Evolutionary conservation across 345 rosid genomes (phyloP).

Genomic region (Draba incana): DNA sequence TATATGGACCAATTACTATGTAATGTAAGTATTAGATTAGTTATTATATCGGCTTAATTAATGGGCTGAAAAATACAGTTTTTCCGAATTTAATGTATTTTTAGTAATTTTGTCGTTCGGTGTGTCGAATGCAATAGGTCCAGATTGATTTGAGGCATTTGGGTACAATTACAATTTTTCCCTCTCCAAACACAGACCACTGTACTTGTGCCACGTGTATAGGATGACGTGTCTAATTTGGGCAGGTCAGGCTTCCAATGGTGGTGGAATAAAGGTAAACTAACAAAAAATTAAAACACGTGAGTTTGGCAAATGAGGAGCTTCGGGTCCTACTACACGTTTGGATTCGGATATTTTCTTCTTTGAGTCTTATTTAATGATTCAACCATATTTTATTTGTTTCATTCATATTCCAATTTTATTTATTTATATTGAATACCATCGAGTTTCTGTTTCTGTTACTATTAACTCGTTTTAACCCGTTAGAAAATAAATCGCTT

Average conservation of each 20-base stretch:
- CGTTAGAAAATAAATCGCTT: too few relatives aligned
- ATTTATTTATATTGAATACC: too few relatives aligned
- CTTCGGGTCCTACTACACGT: slow-evolving; percentile 4
- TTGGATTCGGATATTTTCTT: background rate
- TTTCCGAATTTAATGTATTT: too few relatives aligned
- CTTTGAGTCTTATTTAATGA: background rate
- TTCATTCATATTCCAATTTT: too few relatives aligned
- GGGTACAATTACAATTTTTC: background rate
- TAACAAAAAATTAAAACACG: background rate
- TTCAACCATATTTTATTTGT: background rate
- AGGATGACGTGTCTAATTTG: background rate
- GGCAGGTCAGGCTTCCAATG: background rate
- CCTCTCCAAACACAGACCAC: background rate
- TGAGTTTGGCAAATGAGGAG: background rate
- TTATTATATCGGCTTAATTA: too few relatives aligned
- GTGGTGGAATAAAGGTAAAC: background rate
- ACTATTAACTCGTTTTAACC: too few relatives aligned
- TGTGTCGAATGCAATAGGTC: background rate
- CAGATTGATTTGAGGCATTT: background rate
- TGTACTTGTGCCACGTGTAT: slow-evolving; percentile 1
- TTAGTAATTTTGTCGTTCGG: too few relatives aligned
- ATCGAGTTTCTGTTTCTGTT: too few relatives aligned
- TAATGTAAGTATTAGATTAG: too few relatives aligned
- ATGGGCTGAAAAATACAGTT: too few relatives aligned
- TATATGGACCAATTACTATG: too few relatives aligned